phyloP scores from a whole-genome alignment of 805 yeast genomes.

The Metschnikowia cubensis region DNA sequence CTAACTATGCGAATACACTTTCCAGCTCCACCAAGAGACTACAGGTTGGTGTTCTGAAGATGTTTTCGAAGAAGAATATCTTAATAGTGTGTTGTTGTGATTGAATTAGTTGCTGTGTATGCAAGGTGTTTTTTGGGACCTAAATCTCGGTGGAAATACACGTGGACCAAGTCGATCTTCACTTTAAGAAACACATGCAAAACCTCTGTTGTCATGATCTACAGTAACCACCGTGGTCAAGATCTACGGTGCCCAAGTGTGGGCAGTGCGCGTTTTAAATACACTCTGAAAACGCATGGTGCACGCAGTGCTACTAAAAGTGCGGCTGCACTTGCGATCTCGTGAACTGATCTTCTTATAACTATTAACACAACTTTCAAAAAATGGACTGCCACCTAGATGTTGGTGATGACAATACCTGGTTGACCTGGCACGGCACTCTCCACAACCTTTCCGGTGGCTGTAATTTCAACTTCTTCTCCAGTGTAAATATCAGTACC shows the following conservation, averaged over 20 bases:
- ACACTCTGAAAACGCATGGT: neutral
- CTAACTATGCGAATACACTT: neutral
- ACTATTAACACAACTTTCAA: neutral
- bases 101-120: no score
- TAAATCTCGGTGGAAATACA: no score
- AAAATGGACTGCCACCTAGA: slow-evolving; percentile 20
- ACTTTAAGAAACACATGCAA: no score
- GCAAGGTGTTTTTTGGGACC: no score
- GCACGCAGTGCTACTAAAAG: neutral
- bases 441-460: slow-evolving; percentile 67
- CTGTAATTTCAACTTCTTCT: slow-evolving; percentile 61
- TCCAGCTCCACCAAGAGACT: neutral
- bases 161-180: no score
- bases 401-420: slow-evolving; percentile 72
- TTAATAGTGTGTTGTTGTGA: no score
- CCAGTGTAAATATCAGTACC: slow-evolving; percentile 71
- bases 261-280: neutral
- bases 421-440: slow-evolving; percentile 92
- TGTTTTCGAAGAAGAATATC: neutral
- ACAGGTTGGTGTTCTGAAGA: neutral
- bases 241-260: neutral
- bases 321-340: neutral
- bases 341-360: neutral
- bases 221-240: neutral
- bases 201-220: no score